Evolutionary conservation across 208 protist genomes (phyloP), one percentile per base, ranked within the genome.

Genomic region (Trypanosoma cruzi): DNA sequence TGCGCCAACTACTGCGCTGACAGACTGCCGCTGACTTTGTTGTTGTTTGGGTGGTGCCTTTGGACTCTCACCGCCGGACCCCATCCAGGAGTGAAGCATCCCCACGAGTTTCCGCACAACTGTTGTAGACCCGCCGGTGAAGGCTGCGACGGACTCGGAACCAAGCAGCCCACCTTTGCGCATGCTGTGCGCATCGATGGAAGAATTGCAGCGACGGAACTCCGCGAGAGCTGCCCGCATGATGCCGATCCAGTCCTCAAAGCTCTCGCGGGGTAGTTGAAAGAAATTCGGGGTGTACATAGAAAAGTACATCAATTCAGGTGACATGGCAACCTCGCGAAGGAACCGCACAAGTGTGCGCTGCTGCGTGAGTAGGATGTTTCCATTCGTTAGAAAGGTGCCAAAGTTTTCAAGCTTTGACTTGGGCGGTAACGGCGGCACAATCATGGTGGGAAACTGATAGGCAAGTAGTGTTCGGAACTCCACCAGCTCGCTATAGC

Each of bases 361-460:
- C 40, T 80, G 74, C 80, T 96, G 88, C 71, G 69, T 62, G 40
- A 68, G 75, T 18, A 92, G 50, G 32, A 82, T 80, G 56, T 85
- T 85, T 4, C 67, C 62, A 31, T 80, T 84, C 54, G 76, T 81
- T 55, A 92, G 73, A 75, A 80, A 87, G 13, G 90, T 94, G 49
- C 89, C 85, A 55, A 94, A 65, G 65, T 90, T 73, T 31, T 85
- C 70, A 64, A 85, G 65, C 52, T 67, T 77, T 49, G 64, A 86
- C 81, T 96, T 96, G 14, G 79, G 73, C 26, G 85, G 84, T 49
- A 96, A 76, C n/a, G 90, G 90, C 0, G 90, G 86, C 6, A 96
- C 74, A 42, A 96, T 82, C 28, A 96, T 54, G 10, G 58, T 82
- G 14, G 86, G 88, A 67, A 92, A 93, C 68, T 94, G 86, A 57